Percentiles rank a stretch among this genome's conserved stretches.
Evolutionary conservation across 2,329 filamentous ascomycete genomes (phyloP).

Genomic region (Phaeomoniella chlamydospora): DNA sequence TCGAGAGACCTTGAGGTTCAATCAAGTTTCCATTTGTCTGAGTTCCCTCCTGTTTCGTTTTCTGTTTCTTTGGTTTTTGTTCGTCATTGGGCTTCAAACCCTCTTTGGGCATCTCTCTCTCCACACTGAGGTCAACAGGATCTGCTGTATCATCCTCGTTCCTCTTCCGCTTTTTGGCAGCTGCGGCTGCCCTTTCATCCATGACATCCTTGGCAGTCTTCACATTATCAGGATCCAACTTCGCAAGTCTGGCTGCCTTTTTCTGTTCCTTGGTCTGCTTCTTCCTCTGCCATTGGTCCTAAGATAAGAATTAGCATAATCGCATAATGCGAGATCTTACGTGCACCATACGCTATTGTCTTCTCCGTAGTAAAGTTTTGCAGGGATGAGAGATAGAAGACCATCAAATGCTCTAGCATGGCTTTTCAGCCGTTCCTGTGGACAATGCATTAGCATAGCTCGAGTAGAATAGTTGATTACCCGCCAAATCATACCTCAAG

Average conservation of each 20-base stretch:
- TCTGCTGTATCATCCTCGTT: constrained; percentile 40
- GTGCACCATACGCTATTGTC: constrained; percentile 58
- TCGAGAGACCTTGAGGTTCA: too few relatives aligned
- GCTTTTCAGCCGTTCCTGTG: constrained; percentile 32
- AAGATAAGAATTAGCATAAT: constrained; percentile 7
- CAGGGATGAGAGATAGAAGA: constrained; percentile 73
- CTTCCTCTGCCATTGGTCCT: constrained; percentile 91
- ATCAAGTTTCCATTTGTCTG: constrained; percentile 3
- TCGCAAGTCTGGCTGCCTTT: constrained; percentile 67
- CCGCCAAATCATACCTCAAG: not conserved
- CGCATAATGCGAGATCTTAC: constrained; percentile 2
- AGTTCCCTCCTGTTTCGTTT: constrained; percentile 7
- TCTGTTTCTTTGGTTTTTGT: constrained; percentile 27
- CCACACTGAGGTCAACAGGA: constrained; percentile 13
- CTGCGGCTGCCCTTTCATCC: constrained; percentile 60
- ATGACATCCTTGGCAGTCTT: constrained; percentile 89
- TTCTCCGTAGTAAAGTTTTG: constrained; percentile 79
- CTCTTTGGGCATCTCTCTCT: constrained; percentile 40
- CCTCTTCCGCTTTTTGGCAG: constrained; percentile 62
- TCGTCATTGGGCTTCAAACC: constrained; percentile 47
- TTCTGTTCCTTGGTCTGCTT: constrained; percentile 92
- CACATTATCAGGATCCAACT: constrained; percentile 79
- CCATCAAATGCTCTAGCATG: constrained; percentile 69
- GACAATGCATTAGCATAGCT: too few relatives aligned
- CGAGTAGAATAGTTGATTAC: not conserved